phyloP scores from a whole-genome alignment of 2,329 filamentous ascomycete genomes.

The Leptographium wingfieldii region DNA sequence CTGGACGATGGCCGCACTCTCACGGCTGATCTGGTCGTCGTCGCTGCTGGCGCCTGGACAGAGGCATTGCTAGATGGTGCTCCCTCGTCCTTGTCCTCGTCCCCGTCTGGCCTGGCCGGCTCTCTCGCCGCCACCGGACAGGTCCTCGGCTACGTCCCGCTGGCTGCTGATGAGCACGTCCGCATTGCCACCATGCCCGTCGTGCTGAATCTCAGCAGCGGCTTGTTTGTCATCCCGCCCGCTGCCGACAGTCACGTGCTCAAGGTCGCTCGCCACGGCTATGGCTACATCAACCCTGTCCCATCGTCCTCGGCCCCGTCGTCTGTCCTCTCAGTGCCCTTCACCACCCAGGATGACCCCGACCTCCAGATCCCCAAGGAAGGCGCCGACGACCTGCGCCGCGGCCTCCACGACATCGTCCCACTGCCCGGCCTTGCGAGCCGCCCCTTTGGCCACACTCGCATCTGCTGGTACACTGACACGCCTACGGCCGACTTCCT shows the following conservation, averaged over 20 bases:
- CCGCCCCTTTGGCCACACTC: conserved; percentile 47
- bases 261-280: conserved; percentile 58
- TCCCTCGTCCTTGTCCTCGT: conserved; percentile 4
- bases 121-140: conserved; percentile 74
- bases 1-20: conserved; percentile 24
- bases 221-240: conserved; percentile 66
- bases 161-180: conserved; percentile 56
- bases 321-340: conserved; percentile 24
- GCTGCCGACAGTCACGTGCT: conserved; percentile 34
- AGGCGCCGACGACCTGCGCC: conserved; percentile 47
- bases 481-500: conserved; percentile 61
- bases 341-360: conserved; percentile 36
- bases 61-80: conserved; percentile 27
- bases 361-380: conserved; percentile 42
- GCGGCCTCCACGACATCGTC: conserved; percentile 47
- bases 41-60: conserved; percentile 84
- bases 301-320: conserved; percentile 23
- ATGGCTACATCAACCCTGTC: conserved; percentile 49
- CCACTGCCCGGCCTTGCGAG: conserved; percentile 41
- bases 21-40: conserved; percentile 52
- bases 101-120: conserved; percentile 55
- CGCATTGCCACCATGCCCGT: conserved; percentile 55
- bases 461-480: conserved; percentile 67
- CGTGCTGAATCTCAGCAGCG: conserved; percentile 56
- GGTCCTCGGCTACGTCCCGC: conserved; percentile 60